Conservation (phyloP, 352 stramenopile genomes). For the Pseudoperonospora humuli region DNA sequence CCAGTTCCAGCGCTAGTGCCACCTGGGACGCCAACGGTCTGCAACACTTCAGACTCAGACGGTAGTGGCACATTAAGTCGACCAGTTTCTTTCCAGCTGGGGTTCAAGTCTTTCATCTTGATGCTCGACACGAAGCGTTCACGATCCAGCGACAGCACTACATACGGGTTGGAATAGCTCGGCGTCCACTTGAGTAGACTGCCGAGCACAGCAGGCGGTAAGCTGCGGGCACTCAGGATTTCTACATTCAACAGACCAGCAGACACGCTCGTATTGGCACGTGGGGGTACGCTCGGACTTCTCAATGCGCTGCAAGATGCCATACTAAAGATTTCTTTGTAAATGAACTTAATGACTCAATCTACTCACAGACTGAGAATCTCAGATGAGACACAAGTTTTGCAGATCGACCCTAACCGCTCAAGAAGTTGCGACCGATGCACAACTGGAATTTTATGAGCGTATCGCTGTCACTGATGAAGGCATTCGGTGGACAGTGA, state of each 20-base stretch:
- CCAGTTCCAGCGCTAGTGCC: slow-evolving; percentile 10
- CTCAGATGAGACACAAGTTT: no score
- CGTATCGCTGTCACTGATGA: no score
- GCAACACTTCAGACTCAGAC: slow-evolving; percentile 46
- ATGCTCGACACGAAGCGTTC: slow-evolving; percentile 48
- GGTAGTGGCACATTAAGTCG: slow-evolving; percentile 44
- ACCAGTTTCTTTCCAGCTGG: slow-evolving; percentile 58
- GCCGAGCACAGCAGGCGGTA: slow-evolving; percentile 50
- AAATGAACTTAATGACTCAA: no score
- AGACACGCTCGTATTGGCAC: slow-evolving; percentile 4
- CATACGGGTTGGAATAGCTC: slow-evolving; percentile 61
- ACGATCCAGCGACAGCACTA: slow-evolving; percentile 43
- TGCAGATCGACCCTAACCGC: no score
- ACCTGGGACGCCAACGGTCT: slow-evolving; percentile 28
- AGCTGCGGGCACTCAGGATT: slow-evolving; percentile 44
- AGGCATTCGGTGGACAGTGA: no score
- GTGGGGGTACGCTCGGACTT: slow-evolving; percentile 3
- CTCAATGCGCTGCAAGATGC: slow-evolving; percentile 23
- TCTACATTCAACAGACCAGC: slow-evolving; percentile 53
- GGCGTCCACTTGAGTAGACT: slow-evolving; percentile 63
- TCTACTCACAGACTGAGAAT: no score
- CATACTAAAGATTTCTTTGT: slow-evolving; percentile 10
- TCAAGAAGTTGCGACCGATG: no score
- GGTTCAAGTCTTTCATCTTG: slow-evolving; percentile 45
- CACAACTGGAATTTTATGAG: no score